Evolutionary conservation across 352 stramenopile genomes (phyloP).

Genomic region (Globisporangium alternatum): DNA sequence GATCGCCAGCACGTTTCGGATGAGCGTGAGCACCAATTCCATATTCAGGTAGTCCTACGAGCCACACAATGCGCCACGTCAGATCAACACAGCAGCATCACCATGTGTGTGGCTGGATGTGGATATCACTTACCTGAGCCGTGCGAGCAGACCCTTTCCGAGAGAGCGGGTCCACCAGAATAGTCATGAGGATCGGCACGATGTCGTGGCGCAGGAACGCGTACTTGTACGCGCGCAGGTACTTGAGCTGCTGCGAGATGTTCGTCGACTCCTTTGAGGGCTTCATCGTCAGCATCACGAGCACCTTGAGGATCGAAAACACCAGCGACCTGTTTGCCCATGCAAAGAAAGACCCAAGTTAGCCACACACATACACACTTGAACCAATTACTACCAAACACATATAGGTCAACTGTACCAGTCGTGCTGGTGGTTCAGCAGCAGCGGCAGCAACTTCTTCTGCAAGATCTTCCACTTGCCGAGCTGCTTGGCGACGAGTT

Average conservation of each 20-base stretch:
- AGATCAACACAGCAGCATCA: not conserved
- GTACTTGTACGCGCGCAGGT: conserved; percentile 82
- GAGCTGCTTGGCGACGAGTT: conserved; percentile 79
- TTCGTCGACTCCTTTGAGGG: conserved; percentile 75
- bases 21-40: conserved; percentile 85
- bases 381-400: not conserved
- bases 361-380: not conserved
- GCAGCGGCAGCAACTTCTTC: conserved; percentile 82
- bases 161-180: conserved; percentile 78
- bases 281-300: conserved; percentile 90
- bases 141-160: conserved; percentile 55
- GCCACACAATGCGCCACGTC: not conserved
- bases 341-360: not conserved
- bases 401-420: conserved; percentile 25
- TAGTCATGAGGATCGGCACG: conserved; percentile 82
- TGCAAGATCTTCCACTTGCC: conserved; percentile 87
- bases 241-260: conserved; percentile 76
- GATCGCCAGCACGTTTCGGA: conserved; percentile 81
- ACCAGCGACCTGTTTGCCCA: conserved; percentile 46
- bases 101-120: not conserved
- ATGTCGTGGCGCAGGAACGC: conserved; percentile 73
- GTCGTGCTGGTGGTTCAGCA: conserved; percentile 87
- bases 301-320: conserved; percentile 87
- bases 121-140: conserved; percentile 23
- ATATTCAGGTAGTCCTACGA: conserved; percentile 77